These are phyloP conservation scores for Botryotinia globosa DNA, from an alignment of 2,329 filamentous ascomycete genomes.

Conservation along the genomic window DNA sequence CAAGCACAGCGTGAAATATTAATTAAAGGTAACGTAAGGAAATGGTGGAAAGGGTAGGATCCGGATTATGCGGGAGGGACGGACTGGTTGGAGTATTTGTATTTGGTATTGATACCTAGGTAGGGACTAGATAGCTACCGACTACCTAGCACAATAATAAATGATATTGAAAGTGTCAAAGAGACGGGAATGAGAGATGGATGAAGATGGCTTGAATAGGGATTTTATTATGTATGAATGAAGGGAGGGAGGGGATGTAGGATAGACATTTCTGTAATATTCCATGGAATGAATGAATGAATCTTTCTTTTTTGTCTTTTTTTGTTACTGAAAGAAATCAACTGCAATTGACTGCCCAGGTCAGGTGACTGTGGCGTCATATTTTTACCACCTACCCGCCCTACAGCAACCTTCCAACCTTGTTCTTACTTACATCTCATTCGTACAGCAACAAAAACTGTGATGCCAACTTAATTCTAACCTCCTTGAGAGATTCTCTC, in stretches of 20 bases:
- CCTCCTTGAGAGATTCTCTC: not conserved
- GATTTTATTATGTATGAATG: not conserved
- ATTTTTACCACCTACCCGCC: not conserved
- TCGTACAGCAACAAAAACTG: not conserved
- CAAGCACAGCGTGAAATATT: not conserved
- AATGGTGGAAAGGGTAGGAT: not conserved
- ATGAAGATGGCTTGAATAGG: not conserved
- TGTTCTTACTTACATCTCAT: not conserved
- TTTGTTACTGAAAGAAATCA: not conserved
- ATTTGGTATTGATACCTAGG: not conserved
- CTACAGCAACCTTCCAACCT: not conserved
- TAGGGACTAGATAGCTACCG: not conserved
- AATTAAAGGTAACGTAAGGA: not conserved
- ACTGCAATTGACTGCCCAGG: not conserved
- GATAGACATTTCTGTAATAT: not conserved
- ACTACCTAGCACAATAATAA: too few relatives aligned
- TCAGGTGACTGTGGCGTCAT: too few relatives aligned
- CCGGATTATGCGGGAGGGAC: not conserved
- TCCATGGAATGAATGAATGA: not conserved
- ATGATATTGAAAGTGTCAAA: not conserved
- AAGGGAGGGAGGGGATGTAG: not conserved
- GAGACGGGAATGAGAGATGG: not conserved
- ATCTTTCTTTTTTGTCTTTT: not conserved
- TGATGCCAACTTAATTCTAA: not conserved
- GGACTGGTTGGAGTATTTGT: not conserved